phyloP scores from a whole-genome alignment of 805 yeast genomes.

The Ogataea corticis region DNA sequence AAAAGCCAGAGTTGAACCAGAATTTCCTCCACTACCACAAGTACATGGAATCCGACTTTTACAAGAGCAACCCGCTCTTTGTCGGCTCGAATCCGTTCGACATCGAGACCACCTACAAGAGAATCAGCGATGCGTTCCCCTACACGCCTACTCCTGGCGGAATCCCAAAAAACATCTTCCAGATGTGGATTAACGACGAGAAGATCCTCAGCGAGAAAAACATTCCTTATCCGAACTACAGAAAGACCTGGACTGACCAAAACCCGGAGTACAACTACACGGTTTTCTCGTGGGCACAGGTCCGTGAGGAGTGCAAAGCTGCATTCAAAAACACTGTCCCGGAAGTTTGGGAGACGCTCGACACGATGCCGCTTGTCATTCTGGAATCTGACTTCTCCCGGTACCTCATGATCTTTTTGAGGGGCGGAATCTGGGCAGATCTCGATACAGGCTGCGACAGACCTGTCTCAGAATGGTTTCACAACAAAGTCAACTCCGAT shows the following conservation, averaged over 20 bases:
- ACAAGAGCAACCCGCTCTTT: constrained; percentile 36
- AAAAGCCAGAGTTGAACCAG: constrained; percentile 4
- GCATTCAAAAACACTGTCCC: constrained; percentile 65
- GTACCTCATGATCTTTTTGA: constrained; percentile 74
- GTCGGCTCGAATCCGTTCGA: constrained; percentile 32
- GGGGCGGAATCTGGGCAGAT: constrained; percentile 89
- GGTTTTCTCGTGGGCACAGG: constrained; percentile 57
- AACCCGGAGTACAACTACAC: constrained; percentile 66
- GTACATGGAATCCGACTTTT: constrained; percentile 32
- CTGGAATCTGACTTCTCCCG: constrained; percentile 87
- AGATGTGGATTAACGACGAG: constrained; percentile 21
- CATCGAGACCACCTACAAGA: constrained; percentile 13
- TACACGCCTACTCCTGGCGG: constrained; percentile 14
- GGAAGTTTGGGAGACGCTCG: constrained; percentile 69
- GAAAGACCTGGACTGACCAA: constrained; percentile 59
- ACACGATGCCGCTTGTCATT: constrained; percentile 71
- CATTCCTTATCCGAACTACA: constrained; percentile 43
- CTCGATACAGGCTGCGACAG: constrained; percentile 74
- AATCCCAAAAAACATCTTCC: constrained; percentile 21
- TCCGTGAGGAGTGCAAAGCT: constrained; percentile 49
- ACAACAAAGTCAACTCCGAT: constrained; percentile 26
- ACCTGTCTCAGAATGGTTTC: constrained; percentile 65
- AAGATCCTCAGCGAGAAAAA: constrained; percentile 41
- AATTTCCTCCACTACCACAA: constrained; percentile 9
- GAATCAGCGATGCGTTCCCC: constrained; percentile 17